These are phyloP conservation scores for Xanthoconium separans DNA, from an alignment of 1,284 basidiomycete genomes.

Conservation along the genomic window DNA sequence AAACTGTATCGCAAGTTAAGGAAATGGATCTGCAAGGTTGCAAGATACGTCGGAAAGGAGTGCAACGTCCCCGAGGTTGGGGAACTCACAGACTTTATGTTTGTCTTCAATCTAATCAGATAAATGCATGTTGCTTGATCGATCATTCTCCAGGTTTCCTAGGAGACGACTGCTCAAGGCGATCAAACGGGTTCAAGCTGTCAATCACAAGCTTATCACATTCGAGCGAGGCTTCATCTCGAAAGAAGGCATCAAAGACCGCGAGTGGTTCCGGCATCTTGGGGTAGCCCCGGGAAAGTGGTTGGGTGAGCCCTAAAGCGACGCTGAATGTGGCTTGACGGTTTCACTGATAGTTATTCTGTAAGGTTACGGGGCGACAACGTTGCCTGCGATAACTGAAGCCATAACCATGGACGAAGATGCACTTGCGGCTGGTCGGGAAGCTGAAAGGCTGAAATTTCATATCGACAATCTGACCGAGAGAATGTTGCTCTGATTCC, in stretches of 20 bases:
- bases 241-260: slow-evolving; percentile 61
- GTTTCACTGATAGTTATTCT: slow-evolving; percentile 9
- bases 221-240: slow-evolving; percentile 76
- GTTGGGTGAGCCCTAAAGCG: slow-evolving; percentile 45
- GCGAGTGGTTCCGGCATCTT: slow-evolving; percentile 73
- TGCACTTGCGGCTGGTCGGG: slow-evolving; percentile 41
- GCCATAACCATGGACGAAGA: slow-evolving; percentile 54
- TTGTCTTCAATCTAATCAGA: slow-evolving; percentile 5
- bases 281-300: slow-evolving; percentile 76
- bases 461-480: slow-evolving; percentile 43
- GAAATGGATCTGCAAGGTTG: slow-evolving; percentile 33
- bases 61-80: slow-evolving; percentile 13
- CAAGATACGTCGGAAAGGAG: slow-evolving; percentile 24
- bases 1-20: slow-evolving; percentile 20
- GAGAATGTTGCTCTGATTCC: slow-evolving; percentile 25
- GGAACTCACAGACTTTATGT: slow-evolving; percentile 13
- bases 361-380: slow-evolving; percentile 60
- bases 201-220: slow-evolving; percentile 58
- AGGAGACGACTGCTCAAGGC: slow-evolving; percentile 42
- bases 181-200: slow-evolving; percentile 45
- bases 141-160: slow-evolving; percentile 11
- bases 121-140: slow-evolving; percentile 2
- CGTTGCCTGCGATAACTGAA: slow-evolving; percentile 62
- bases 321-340: slow-evolving; percentile 6
- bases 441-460: slow-evolving; percentile 45